These are phyloP conservation scores for Pleurotus eryngii DNA, from an alignment of 768 basidiomycete species.

Conservation along the genomic window DNA sequence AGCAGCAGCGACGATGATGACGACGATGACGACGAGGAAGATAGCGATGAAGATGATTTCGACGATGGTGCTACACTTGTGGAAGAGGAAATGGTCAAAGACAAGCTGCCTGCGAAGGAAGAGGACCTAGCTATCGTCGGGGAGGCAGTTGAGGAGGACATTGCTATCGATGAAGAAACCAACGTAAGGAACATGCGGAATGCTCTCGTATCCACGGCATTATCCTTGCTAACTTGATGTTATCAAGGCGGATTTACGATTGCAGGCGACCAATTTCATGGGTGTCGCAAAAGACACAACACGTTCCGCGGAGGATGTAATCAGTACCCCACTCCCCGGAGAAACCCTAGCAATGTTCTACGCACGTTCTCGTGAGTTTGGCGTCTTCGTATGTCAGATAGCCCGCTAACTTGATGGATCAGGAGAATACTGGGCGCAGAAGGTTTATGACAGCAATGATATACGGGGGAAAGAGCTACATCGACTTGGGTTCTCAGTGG, in stretches of 20 bases:
- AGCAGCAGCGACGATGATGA: constrained; percentile 63
- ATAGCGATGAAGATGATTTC: constrained; percentile 46
- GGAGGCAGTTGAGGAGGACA: background rate
- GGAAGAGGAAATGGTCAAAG: constrained; percentile 28
- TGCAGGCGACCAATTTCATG: constrained; percentile 43
- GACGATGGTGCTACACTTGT: constrained; percentile 47
- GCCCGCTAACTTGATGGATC: background rate
- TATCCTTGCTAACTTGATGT: background rate
- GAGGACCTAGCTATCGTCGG: background rate
- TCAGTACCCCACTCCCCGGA: constrained; percentile 80
- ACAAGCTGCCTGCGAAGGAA: constrained; percentile 1
- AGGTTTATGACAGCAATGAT: constrained; percentile 56
- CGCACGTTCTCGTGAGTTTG: constrained; percentile 64
- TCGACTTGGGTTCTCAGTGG: constrained; percentile 73
- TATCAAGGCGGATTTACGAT: constrained; percentile 28
- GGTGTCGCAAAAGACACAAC: constrained; percentile 58
- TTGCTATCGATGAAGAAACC: constrained; percentile 4
- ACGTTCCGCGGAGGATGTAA: constrained; percentile 63
- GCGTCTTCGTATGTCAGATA: background rate
- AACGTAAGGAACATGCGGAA: no score
- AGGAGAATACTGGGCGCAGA: constrained; percentile 82
- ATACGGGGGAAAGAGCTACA: constrained; percentile 77
- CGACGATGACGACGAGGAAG: constrained; percentile 54
- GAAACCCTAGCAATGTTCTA: constrained; percentile 85
- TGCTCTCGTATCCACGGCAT: no score